These are phyloP conservation scores for Septoria linicola DNA, from an alignment of 2,329 filamentous ascomycete genomes.

Conservation along the genomic window DNA sequence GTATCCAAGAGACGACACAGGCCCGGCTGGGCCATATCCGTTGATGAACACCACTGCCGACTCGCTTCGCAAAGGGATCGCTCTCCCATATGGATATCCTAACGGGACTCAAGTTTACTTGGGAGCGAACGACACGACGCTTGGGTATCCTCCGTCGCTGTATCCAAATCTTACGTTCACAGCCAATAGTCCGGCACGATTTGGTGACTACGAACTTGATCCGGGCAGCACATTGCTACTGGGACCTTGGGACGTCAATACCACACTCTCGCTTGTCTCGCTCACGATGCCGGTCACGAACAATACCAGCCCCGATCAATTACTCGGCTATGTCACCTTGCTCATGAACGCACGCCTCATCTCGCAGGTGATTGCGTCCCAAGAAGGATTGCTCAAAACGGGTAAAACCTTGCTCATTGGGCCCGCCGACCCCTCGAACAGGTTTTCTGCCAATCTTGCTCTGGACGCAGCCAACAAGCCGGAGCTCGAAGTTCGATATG, in stretches of 20 bases:
- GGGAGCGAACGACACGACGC: slow-evolving; percentile 50
- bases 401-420: slow-evolving; percentile 71
- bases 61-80: slow-evolving; percentile 48
- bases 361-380: slow-evolving; percentile 59
- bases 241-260: slow-evolving; percentile 72
- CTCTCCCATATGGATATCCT: slow-evolving; percentile 60
- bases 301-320: slow-evolving; percentile 59
- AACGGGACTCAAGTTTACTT: slow-evolving; percentile 62
- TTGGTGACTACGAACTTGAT: slow-evolving; percentile 25
- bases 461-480: slow-evolving; percentile 30
- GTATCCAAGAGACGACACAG: slow-evolving; percentile 67
- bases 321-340: slow-evolving; percentile 81
- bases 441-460: slow-evolving; percentile 40
- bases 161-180: slow-evolving; percentile 77
- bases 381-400: slow-evolving; percentile 68
- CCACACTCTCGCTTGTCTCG: slow-evolving; percentile 72
- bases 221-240: slow-evolving; percentile 62
- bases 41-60: slow-evolving; percentile 65
- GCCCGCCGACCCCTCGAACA: slow-evolving; percentile 64
- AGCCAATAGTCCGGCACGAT: neutral
- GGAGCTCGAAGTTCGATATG: slow-evolving; percentile 33
- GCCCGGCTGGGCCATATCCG: slow-evolving; percentile 49
- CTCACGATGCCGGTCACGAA: slow-evolving; percentile 77
- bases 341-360: slow-evolving; percentile 68
- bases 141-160: slow-evolving; percentile 69